phyloP scores from a whole-genome alignment of 139 green algal species.

The Monoraphidium neglectum region DNA sequence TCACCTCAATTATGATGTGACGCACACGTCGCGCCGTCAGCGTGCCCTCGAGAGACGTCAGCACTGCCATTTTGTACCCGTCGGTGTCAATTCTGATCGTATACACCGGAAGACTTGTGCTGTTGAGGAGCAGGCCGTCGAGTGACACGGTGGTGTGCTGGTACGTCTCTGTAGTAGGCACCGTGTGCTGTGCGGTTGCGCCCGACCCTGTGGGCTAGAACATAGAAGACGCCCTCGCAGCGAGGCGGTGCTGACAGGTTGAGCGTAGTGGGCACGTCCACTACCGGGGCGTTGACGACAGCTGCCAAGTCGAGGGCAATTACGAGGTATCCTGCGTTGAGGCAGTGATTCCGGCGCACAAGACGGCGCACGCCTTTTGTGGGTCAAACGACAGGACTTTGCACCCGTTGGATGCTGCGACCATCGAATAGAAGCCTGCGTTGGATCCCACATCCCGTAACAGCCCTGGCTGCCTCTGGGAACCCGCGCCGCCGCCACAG shows the following conservation, averaged over 20 bases:
- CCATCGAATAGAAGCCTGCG: not conserved
- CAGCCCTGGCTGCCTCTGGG: too few species aligned
- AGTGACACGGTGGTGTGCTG: not conserved
- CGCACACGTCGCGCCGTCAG: not conserved
- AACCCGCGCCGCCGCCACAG: too few species aligned
- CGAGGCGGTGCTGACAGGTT: not conserved
- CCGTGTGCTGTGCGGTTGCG: not conserved
- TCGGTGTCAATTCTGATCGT: not conserved
- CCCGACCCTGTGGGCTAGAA: not conserved
- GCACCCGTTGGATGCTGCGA: not conserved
- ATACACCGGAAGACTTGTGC: not conserved
- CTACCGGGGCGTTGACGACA: not conserved
- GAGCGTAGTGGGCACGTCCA: not conserved
- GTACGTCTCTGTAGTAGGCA: not conserved
- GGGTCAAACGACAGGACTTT: not conserved
- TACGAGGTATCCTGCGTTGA: not conserved
- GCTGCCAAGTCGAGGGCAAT: not conserved
- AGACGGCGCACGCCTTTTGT: not conserved
- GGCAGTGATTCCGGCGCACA: not conserved
- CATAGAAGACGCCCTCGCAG: not conserved
- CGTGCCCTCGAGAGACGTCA: not conserved
- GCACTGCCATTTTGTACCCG: not conserved
- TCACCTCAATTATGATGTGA: not conserved
- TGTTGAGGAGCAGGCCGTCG: not conserved
- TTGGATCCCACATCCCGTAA: not conserved